Percentiles rank a stretch among this genome's conserved stretches.
These are phyloP conservation scores for Epichloe gansuensis DNA, from an alignment of 2,329 filamentous ascomycete species.

Conservation along the genomic window DNA sequence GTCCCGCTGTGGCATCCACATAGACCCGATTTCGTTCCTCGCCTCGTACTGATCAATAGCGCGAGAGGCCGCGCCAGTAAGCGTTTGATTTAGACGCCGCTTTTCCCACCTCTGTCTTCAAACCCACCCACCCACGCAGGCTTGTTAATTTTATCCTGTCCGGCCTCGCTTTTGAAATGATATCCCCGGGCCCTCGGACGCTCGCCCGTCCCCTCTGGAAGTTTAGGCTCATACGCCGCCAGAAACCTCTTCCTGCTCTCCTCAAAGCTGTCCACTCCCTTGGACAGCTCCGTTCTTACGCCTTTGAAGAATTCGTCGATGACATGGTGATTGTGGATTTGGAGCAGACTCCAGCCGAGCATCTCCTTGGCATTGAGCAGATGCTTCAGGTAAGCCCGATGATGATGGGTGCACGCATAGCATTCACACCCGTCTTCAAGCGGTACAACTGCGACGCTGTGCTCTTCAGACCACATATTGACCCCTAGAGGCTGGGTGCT, in stretches of 20 bases:
- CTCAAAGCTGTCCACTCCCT: conserved; percentile 47
- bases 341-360: conserved; percentile 86
- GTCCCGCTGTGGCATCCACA: not conserved
- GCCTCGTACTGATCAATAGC: not conserved
- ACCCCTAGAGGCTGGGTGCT: conserved; percentile 46
- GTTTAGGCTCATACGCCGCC: conserved; percentile 48
- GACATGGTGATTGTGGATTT: conserved; percentile 77
- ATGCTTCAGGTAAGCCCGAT: conserved; percentile 78
- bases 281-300: conserved; percentile 50
- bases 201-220: conserved; percentile 64
- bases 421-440: conserved; percentile 56
- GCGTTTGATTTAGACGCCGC: too few species aligned
- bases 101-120: not conserved
- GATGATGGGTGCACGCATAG: conserved; percentile 73
- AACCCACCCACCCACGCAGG: conserved; percentile 44
- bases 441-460: conserved; percentile 51
- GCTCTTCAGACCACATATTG: conserved; percentile 59
- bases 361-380: conserved; percentile 86
- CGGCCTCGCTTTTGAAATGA: conserved; percentile 60
- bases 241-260: conserved; percentile 30
- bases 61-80: too few species aligned
- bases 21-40: not conserved
- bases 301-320: conserved; percentile 60
- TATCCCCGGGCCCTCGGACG: conserved; percentile 74
- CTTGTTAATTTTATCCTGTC: conserved; percentile 54